Evolutionary conservation across 2,329 filamentous ascomycete genomes (phyloP), one percentile per base, ranked within the genome.

Genomic region (Davidsoniella australis): DNA sequence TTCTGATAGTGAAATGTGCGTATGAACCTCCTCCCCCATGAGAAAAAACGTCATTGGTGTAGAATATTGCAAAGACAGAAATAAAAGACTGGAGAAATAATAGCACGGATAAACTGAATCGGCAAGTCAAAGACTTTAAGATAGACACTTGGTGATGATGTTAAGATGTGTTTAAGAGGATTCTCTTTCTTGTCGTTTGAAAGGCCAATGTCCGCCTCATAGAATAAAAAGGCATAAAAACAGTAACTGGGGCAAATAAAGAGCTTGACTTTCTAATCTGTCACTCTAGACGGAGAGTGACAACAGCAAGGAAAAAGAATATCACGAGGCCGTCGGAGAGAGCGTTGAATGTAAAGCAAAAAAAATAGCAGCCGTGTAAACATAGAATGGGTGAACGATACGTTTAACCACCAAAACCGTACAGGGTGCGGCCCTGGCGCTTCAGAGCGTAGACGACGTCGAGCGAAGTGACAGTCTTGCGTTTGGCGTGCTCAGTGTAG

Each of bases 401-500:
- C 50, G 52, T 54, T 78, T 84, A 89, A 76, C 83, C 84, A 76
- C 84, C 84, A 75, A 88, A 88, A 72, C 84, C 83, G 75, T 88
- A 89, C 57, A 88, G 81, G 64, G 83, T 84, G 62, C 82, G 74
- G 63, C 76, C 76, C 69, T 80, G 76, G 65, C 76, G 70, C 73
- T 80, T 80, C 57, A 80, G 70, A 41, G 76, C 76, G 58, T 80
- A 80, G 64, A 80, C 76, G 20, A 80, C 76, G 58, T 80, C 76
- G 45, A 80, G 73, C 12, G 76, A 80, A 39, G 76, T 84, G 65
- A 85, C 80, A 12, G 80, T 84, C 79, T 85, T 84, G 68, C 80
- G 78, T 76, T 84, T 85, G 68, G 80, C 80, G 69, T 84, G 80
- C 70, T 84, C 80, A 50, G 80, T 84, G 71, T 84, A 84, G 63